Base-by-base conservation (phyloP, 2,329 filamentous ascomycete species). In the Clarireedia paspali region DNA sequence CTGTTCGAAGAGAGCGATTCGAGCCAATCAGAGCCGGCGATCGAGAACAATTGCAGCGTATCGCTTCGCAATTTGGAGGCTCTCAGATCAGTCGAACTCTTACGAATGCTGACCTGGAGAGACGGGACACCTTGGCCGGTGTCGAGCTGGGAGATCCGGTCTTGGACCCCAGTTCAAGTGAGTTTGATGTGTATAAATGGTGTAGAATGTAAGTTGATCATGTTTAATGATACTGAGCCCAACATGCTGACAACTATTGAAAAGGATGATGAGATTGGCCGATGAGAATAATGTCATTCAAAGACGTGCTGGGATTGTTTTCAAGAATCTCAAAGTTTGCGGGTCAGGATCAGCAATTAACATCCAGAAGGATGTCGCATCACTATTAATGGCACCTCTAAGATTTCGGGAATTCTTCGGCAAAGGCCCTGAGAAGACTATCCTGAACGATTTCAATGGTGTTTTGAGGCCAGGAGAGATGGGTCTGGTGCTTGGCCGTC, bases 341-440 rank as follows among this genome's bases (percentile, higher is more conserved):
- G 87, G 87, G 0, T 83, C 83, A 0, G 86, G 85, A 0, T 77
- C 79, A 2, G 83, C 84, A 0, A 67, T 90, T 24, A 84, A 88
- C 60, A 73, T 89, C 1, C 87, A 91, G 65, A 75, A 83, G 55
- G 89, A 81, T 2, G 83, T 90, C 3, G 76, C 74, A 2, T 83
- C 82, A 1, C 70, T 82, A 6, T 66, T 88, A 23, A 68, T 79
- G 58, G 74, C 79, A 0, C 86, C 83, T 0, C 70, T 88, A 23
- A 75, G 81, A 1, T 66, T 81, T 0, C 74, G 77, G 1, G 80
- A 88, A 56, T 71, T 78, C 44, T 73, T 87, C 50, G 77, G 74
- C 23, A 74, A 74, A 45, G 71, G 74, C 17, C 69, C 74, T 0
- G 76, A 77, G 59, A 83, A 81, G 62, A 75, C 77, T 2, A 89